Base-by-base conservation (phyloP, 1,284 basidiomycete genomes). In the Leccinum huronense region DNA sequence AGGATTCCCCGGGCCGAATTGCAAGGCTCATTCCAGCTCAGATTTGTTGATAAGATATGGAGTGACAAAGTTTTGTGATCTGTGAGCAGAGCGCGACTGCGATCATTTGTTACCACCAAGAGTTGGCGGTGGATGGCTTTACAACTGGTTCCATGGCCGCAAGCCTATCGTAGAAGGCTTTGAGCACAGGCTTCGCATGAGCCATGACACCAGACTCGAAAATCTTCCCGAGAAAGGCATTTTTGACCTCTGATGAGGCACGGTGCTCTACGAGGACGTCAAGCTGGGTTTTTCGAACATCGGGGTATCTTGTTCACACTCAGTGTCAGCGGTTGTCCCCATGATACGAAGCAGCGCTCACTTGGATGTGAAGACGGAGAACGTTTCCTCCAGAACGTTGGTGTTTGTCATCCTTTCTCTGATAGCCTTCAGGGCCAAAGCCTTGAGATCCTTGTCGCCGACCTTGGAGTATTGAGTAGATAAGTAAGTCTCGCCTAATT, bases 281-380 rank as follows among this genome's bases (percentile, higher is more conserved):
- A 30, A 71, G 65, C 14, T 74, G 65, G 19, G 58, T 54, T 36
- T 59, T 9, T 60, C 31, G 69, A 61, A 72, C 71, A 2, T 68
- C 65, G 5, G 72, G 61, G 5, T 73, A 74, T 56, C 70, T 73
- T 74, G 14, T 62, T 40, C 58, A 54, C 9, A 19, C 8, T 55
- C 19, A 11, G 19, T 14, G 36, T 74, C 55, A 73, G 57, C 27
- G 11, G 40, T 19, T 2, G 9, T 6, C 31, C 58, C 5, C 19
- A 4, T 1, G 1, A 11, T 11, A 48, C 14, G 33, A 36, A 13
- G 19, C 45, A 31, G n/a, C 57, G 64, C 67, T 54, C 3, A 75
- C 76, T 62, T 69, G 59, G 69, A 74, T 27, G 76, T 70, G 58
- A 77, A 75, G 13, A 66, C 60, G 13, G 71, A 75, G 59, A 75